A percentile compares a stretch with the other conserved stretches of the same genome.
phyloP scores from a whole-genome alignment of 257 asterid species.

The Solanum dulcamara region DNA sequence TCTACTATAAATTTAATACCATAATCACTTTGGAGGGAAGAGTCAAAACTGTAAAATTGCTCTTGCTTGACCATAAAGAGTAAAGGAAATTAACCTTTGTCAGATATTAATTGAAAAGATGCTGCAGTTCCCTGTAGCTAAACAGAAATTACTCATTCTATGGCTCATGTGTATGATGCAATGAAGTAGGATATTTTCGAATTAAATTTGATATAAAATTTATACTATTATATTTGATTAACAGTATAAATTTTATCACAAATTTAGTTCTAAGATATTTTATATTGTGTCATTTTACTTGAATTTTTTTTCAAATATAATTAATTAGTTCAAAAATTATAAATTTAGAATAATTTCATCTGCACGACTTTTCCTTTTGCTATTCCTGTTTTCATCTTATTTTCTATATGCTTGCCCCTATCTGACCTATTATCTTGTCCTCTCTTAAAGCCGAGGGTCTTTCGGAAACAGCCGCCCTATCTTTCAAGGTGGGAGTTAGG shows the following conservation, averaged over 20 bases:
- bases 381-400: no score
- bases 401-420: no score
- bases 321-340: background rate
- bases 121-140: background rate
- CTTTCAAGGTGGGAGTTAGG: no score
- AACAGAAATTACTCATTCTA: background rate
- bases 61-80: background rate
- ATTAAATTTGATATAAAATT: background rate
- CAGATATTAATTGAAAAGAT: background rate
- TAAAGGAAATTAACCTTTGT: background rate
- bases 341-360: no score
- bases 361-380: no score
- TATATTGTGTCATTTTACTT: background rate
- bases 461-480: no score
- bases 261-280: background rate
- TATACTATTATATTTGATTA: no score
- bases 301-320: background rate
- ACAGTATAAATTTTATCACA: background rate
- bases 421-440: no score
- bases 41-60: background rate
- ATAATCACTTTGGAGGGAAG: background rate
- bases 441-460: no score
- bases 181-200: background rate
- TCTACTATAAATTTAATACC: background rate
- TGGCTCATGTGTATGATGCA: background rate